These are phyloP conservation scores for Kazachstania bromeliacearum DNA, from an alignment of 805 yeast species.

Conservation along the genomic window DNA sequence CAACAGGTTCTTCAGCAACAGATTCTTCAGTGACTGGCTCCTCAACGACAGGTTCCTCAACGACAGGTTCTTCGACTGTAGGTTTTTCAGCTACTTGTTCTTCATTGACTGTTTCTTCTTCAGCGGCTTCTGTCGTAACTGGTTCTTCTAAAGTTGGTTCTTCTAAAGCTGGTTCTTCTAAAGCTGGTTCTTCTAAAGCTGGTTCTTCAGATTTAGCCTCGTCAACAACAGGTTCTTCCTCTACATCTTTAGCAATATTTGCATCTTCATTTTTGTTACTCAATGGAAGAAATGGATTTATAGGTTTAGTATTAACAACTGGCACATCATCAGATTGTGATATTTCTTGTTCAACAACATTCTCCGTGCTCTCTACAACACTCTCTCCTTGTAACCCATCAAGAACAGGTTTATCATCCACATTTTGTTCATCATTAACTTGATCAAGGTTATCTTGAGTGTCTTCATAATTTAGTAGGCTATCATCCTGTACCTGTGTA, in stretches of 20 bases:
- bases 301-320: too few relatives aligned
- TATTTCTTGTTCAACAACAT: too few relatives aligned
- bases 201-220: background rate
- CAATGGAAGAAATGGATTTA: too few relatives aligned
- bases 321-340: too few relatives aligned
- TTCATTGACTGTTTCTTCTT: background rate
- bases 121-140: background rate
- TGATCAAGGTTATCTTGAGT: too few relatives aligned
- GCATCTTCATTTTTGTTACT: background rate
- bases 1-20: slow-evolving; percentile 1
- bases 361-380: too few relatives aligned
- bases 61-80: slow-evolving; percentile 4
- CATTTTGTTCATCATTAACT: too few relatives aligned
- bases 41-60: slow-evolving; percentile 1
- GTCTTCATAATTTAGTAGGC: too few relatives aligned
- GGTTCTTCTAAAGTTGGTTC: background rate
- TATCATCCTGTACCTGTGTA: background rate
- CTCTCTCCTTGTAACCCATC: too few relatives aligned
- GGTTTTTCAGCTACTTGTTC: slow-evolving; percentile 1
- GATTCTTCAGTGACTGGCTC: slow-evolving; percentile 1
- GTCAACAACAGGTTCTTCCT: too few relatives aligned
- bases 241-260: background rate
- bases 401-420: too few relatives aligned
- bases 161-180: background rate
- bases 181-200: background rate